Conservation (phyloP, 2,329 filamentous ascomycete genomes). For the Pseudonectria buxi region DNA sequence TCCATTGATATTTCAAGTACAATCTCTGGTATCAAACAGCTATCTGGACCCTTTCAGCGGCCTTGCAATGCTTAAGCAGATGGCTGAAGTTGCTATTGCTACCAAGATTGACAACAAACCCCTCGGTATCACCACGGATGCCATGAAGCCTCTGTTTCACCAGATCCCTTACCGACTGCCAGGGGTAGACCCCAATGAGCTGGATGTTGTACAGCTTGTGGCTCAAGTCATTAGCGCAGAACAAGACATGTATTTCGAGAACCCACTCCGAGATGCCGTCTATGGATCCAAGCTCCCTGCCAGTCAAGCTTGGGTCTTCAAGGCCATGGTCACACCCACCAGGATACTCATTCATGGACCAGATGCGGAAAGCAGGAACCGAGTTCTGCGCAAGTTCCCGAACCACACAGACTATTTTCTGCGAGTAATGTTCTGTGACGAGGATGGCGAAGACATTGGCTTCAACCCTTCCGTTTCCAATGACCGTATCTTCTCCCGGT, state of each 20-base stretch:
- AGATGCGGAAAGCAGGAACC: conserved; percentile 61
- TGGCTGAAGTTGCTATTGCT: conserved; percentile 28
- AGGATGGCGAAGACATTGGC: conserved; percentile 58
- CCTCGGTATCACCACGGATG: conserved; percentile 41
- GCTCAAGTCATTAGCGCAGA: conserved; percentile 35
- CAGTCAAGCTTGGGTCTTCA: conserved; percentile 46
- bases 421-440: conserved; percentile 67
- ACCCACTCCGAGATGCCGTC: conserved; percentile 16
- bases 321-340: conserved; percentile 53
- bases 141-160: conserved; percentile 46
- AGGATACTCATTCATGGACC: conserved; percentile 52
- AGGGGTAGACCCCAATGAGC: conserved; percentile 34
- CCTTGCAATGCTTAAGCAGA: conserved; percentile 35
- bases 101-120: conserved; percentile 17
- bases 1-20: conserved; percentile 53
- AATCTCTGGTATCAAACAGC: conserved; percentile 56
- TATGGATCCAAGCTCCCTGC: conserved; percentile 22
- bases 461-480: conserved; percentile 45
- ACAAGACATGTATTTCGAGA: conserved; percentile 22
- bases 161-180: conserved; percentile 50
- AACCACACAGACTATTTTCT: conserved; percentile 57
- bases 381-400: conserved; percentile 61
- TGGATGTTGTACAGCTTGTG: conserved; percentile 36
- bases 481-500: conserved; percentile 50
- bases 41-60: conserved; percentile 52